phyloP scores from a whole-genome alignment of 495 filamentous ascomycete genomes.

The Podospora tetraspora region DNA sequence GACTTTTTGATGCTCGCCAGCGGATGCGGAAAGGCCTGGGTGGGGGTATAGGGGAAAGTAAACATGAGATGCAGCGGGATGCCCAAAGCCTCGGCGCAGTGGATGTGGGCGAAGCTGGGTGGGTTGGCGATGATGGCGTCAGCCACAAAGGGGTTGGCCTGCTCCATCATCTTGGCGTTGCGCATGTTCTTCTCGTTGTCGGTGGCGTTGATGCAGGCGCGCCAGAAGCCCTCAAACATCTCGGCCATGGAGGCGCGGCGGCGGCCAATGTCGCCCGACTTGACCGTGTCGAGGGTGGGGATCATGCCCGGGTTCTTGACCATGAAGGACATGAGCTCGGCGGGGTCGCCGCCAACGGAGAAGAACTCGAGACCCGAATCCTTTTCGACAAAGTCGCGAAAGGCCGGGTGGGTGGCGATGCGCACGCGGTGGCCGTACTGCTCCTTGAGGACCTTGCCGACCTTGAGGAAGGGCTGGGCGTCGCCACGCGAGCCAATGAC shows the following conservation, averaged over 20 bases:
- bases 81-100: conserved; percentile 75
- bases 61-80: conserved; percentile 80
- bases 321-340: conserved; percentile 81
- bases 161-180: conserved; percentile 52
- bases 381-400: conserved; percentile 62
- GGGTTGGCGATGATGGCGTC: conserved; percentile 84
- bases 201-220: conserved; percentile 62
- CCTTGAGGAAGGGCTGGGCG: conserved; percentile 68
- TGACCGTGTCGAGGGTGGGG: conserved; percentile 61
- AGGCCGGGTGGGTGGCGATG: conserved; percentile 69
- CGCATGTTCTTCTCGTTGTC: conserved; percentile 50
- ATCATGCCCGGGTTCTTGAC: conserved; percentile 79
- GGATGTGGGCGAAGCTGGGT: conserved; percentile 73
- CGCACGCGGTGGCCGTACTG: conserved; percentile 69
- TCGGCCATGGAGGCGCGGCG: conserved; percentile 62
- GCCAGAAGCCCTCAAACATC: conserved; percentile 75
- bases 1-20: conserved; percentile 61
- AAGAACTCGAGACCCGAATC: conserved; percentile 70
- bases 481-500: conserved; percentile 76
- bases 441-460: conserved; percentile 58
- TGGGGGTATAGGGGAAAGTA: conserved; percentile 70
- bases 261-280: conserved; percentile 61
- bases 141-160: conserved; percentile 61
- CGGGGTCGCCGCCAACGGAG: conserved; percentile 70
- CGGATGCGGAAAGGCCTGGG: conserved; percentile 65